Base-by-base conservation (phyloP, 2,329 filamentous ascomycete genomes). In the Xylariaceae sp. region DNA sequence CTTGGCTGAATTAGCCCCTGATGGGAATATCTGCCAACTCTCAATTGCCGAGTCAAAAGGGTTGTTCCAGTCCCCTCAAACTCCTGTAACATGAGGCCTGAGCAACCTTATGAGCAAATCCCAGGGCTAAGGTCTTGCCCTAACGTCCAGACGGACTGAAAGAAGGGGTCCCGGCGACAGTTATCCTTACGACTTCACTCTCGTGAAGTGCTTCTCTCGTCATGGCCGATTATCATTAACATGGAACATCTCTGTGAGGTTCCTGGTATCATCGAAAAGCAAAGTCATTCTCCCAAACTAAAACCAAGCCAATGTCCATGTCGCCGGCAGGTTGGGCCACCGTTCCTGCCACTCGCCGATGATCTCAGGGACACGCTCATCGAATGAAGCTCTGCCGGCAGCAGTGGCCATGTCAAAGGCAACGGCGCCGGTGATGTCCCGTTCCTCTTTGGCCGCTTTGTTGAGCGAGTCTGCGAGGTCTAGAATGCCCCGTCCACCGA, bases 251-350 rank as follows among this genome's bases (percentile, higher is more conserved):
- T 51, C 15, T 52, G 47, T 45, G 30, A 7, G 34, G 63, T 65
- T 61, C 63, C 58, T 65, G 68, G 69, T 70, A 74, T 73, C 66
- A 71, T 68, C 62, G 61, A 58, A 35, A 47, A 50, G 56, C 45
- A 18, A 59, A 58, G n/a, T 58, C 53, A 59, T 57, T 50, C 51
- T 45, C n/a, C 39, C 2, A 55, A 18, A 37, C 80, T 77, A 97
- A 71, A 97, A 91, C 92, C 94, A 99, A 30, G 92, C 91, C 72
- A 97, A 73, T 23, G 92, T 97, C 94, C 94, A 99, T 58, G 94
- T 82, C 2, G 92, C 90, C 15, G 94, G 94, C 67, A 97, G 75
- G 68, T 90, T 88, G 4, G 94, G 93, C 90, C 93, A 97, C 67
- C 88, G 84, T 74, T 96, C 92, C 76, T 99, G 94, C 94, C 94